A percentile compares a stretch with the other conserved stretches of the same genome.
These are phyloP conservation scores for Cryptosporidium tyzzeri DNA, from an alignment of 169 alveolate genomes.

Conservation along the genomic window DNA sequence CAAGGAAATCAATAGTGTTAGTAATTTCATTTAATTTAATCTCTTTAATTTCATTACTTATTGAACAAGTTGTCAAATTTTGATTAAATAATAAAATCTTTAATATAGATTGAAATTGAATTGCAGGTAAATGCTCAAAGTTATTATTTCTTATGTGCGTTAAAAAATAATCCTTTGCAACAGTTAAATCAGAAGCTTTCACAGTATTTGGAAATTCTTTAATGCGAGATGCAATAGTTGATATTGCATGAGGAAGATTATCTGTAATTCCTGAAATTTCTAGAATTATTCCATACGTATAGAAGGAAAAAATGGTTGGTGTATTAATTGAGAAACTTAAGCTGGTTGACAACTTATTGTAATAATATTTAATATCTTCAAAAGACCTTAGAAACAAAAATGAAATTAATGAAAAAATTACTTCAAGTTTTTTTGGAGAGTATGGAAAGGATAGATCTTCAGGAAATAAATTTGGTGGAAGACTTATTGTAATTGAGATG, in stretches of 20 bases:
- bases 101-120: slow-evolving; percentile 24
- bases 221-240: slow-evolving; percentile 30
- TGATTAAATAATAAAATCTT: slow-evolving; percentile 15
- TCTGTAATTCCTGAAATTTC: slow-evolving; percentile 8
- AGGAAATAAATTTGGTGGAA: neutral
- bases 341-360: neutral
- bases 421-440: slow-evolving; percentile 19
- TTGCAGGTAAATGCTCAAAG: neutral
- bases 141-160: neutral
- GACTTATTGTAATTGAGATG: slow-evolving; percentile 3
- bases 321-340: slow-evolving; percentile 6
- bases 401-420: slow-evolving; percentile 4
- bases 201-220: neutral
- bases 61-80: neutral
- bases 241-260: neutral
- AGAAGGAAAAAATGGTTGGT: slow-evolving; percentile 23
- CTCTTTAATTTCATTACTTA: neutral
- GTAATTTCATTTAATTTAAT: slow-evolving; percentile 15
- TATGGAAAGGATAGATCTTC: neutral
- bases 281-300: slow-evolving; percentile 6
- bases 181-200: neutral
- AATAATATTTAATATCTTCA: slow-evolving; percentile 36
- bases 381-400: slow-evolving; percentile 18
- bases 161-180: slow-evolving; percentile 5
- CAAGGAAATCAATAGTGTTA: slow-evolving; percentile 11